Evolutionary conservation across 2,329 filamentous ascomycete species (phyloP), one percentile per base, ranked within the genome.

Genomic region (Diaporthe velutina): DNA sequence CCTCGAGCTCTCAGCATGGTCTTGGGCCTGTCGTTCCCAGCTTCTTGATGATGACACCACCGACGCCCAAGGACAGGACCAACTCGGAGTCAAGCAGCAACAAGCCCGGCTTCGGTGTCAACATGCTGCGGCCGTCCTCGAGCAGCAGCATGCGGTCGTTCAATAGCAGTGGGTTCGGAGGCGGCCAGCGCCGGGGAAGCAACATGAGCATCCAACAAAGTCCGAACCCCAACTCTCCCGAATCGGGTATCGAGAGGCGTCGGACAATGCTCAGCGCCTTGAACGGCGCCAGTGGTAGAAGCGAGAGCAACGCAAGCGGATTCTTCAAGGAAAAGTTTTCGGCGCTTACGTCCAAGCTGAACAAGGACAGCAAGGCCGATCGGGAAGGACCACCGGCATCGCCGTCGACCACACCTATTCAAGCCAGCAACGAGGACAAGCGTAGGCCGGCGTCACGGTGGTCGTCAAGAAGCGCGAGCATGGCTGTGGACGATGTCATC

Each of bases 11-110:
- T 15, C 79, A 76, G 15, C 78, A 77, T 8, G 77, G 54, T 12
- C 25, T 64, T n/a, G 75, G 73, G 13, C 73, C 80, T 17, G 78
- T 79, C 35, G 78, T 86, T 3, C 86, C 86, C 6, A 79, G 83
- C n/a, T 86, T 84, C 60, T 78, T 87, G 30, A 85, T 85, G 81
- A 87, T 87, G 86, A 87, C 86, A 48, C 86, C 86, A 5, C 86
- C 86, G 19, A 86, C 86, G 33, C 86, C 86, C 3, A 76, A 77
- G 28, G 78, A 81, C 30, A 71, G 73, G 13, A 61, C 72, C 22
- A 42, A 77, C 5, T 50, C 78, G 38, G 64, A 76, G 13, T 73
- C 76, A 7, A 73, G 61, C 71, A 57, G 30, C 54, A 74, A 73
- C 64, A 76, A 76, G 70, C 40, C 70, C 28, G 75, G 77, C 7